phyloP scores from a whole-genome alignment of 305 asterid species.

The Solanum hybrid region DNA sequence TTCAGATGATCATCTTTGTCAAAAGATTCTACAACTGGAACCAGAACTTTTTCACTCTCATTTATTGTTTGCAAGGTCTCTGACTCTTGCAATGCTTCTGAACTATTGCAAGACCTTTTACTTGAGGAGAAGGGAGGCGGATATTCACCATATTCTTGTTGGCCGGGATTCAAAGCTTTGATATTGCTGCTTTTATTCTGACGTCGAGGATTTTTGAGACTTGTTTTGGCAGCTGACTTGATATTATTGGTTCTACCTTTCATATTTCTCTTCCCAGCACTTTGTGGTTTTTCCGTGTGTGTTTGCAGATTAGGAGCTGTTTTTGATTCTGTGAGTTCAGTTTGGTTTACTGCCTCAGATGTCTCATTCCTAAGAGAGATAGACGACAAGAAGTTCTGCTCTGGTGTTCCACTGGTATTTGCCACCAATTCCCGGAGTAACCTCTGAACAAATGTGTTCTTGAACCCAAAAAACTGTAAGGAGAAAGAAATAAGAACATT shows the following conservation, averaged over 20 bases:
- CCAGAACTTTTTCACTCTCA: slow-evolving; percentile 22
- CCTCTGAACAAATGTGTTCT: slow-evolving; percentile 77
- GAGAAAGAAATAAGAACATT: slow-evolving; percentile 1
- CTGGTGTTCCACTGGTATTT: slow-evolving; percentile 50
- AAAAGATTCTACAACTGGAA: slow-evolving; percentile 25
- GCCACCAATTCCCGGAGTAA: slow-evolving; percentile 79
- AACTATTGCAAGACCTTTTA: slow-evolving; percentile 9
- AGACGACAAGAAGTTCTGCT: slow-evolving; percentile 28
- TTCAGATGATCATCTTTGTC: slow-evolving; percentile 26
- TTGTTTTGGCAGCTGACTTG: slow-evolving; percentile 17
- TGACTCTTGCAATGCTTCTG: slow-evolving; percentile 22
- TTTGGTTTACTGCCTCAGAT: slow-evolving; percentile 20
- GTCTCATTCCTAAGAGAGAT: slow-evolving; percentile 21
- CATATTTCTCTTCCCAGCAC: slow-evolving; percentile 59
- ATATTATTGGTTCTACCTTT: slow-evolving; percentile 19
- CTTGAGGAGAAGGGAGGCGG: not conserved
- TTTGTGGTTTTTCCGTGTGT: slow-evolving; percentile 23
- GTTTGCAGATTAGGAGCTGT: slow-evolving; percentile 29
- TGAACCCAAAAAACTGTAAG: slow-evolving; percentile 86
- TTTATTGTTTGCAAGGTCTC: slow-evolving; percentile 16
- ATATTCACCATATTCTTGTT: slow-evolving; percentile 12
- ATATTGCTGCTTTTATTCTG: slow-evolving; percentile 14
- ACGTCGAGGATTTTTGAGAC: slow-evolving; percentile 17
- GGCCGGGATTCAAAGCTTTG: slow-evolving; percentile 23
- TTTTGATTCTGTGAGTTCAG: slow-evolving; percentile 23